Conservation (phyloP, 371 early-diverging fungal species). For the Globomyces sp. region DNA sequence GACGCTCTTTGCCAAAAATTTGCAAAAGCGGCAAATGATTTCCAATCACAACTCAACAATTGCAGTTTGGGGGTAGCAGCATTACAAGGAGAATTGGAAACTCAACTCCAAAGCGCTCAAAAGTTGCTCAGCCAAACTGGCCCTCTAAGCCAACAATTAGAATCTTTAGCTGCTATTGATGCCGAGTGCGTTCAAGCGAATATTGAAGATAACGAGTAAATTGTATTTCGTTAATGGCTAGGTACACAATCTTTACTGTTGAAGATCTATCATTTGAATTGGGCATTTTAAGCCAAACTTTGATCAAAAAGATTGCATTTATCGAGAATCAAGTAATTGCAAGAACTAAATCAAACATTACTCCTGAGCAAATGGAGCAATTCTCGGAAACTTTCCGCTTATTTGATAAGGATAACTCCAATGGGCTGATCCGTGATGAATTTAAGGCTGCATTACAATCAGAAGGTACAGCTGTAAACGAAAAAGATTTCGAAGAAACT, state of each 20-base stretch:
- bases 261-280: conserved; percentile 88
- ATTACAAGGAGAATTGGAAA: conserved; percentile 66
- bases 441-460: conserved; percentile 86
- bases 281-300: conserved; percentile 68
- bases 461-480: conserved; percentile 68
- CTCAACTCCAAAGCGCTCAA: conserved; percentile 12
- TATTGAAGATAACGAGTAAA: conserved; percentile 78
- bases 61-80: conserved; percentile 64
- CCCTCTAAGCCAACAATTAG: conserved; percentile 53
- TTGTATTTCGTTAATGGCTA: not conserved
- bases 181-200: conserved; percentile 75
- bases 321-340: conserved; percentile 90
- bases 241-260: conserved; percentile 83
- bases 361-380: conserved; percentile 90
- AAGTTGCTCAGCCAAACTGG: conserved; percentile 5
- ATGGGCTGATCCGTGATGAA: conserved; percentile 68
- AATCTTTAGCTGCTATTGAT: conserved; percentile 61
- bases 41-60: conserved; percentile 63
- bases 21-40: conserved; percentile 76
- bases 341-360: conserved; percentile 80
- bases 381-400: conserved; percentile 59
- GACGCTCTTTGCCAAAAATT: conserved; percentile 68
- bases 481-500: conserved; percentile 66
- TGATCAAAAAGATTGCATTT: conserved; percentile 83
- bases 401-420: conserved; percentile 69